These are phyloP conservation scores for Parmelia sp. DNA, from an alignment of 495 filamentous ascomycete genomes.

Conservation along the genomic window DNA sequence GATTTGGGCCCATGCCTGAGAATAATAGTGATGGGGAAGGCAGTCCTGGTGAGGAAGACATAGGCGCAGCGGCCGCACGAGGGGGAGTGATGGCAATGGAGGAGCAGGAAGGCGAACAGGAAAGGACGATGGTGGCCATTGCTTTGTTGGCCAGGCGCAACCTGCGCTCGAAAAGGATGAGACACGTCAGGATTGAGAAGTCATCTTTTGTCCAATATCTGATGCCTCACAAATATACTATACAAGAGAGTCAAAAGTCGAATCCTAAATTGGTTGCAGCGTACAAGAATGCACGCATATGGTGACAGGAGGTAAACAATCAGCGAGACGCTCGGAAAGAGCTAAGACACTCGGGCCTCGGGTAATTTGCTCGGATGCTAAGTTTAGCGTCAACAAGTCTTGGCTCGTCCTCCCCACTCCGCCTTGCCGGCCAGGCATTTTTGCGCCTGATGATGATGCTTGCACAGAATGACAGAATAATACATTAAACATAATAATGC, in stretches of 20 bases:
- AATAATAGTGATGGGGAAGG: slow-evolving; percentile 37
- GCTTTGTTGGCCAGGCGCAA: slow-evolving; percentile 21
- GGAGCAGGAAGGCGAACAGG: slow-evolving; percentile 38
- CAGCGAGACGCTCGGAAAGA: too few species aligned
- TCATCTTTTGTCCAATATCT: background rate
- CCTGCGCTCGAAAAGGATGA: slow-evolving; percentile 5
- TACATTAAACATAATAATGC: too few species aligned
- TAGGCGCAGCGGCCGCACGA: slow-evolving; percentile 23
- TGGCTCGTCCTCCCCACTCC: background rate
- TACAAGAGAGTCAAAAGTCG: too few species aligned
- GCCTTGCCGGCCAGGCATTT: too few species aligned
- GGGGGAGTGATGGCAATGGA: slow-evolving; percentile 16
- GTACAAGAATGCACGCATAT: too few species aligned
- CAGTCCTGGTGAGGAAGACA: slow-evolving; percentile 31
- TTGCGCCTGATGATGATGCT: too few species aligned
- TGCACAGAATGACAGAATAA: too few species aligned
- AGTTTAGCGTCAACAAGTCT: background rate
- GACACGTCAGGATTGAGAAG: slow-evolving; percentile 6
- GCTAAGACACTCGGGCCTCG: background rate
- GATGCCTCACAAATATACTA: background rate
- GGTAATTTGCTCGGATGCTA: background rate
- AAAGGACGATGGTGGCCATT: slow-evolving; percentile 34
- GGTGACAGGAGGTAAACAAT: too few species aligned
- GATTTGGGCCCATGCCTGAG: slow-evolving; percentile 30
- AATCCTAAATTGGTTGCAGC: too few species aligned